Conservation (phyloP, 2,329 filamentous ascomycete species). For the Neonectria sp. region DNA sequence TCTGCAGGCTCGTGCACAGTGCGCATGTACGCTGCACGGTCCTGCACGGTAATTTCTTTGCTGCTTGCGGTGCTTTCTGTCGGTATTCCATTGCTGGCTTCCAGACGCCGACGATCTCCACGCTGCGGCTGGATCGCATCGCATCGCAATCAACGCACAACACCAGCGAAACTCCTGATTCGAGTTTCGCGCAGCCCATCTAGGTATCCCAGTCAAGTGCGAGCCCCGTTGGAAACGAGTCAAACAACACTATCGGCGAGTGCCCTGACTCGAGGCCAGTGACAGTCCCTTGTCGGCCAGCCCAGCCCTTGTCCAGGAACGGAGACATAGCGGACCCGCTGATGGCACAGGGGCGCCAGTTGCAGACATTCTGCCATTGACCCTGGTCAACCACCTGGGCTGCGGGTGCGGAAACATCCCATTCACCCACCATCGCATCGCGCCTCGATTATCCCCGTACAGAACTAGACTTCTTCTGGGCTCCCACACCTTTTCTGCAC, state of each 20-base stretch:
- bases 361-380: slow-evolving; percentile 34
- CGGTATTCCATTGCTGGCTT: neutral
- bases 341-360: slow-evolving; percentile 35
- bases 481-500: slow-evolving; percentile 22
- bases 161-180: slow-evolving; percentile 43
- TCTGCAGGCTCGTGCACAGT: neutral
- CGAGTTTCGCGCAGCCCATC: slow-evolving; percentile 25
- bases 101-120: slow-evolving; percentile 1
- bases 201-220: slow-evolving; percentile 34
- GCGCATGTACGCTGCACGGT: neutral
- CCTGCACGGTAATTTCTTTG: neutral
- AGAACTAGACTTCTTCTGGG: slow-evolving; percentile 37
- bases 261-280: slow-evolving; percentile 46
- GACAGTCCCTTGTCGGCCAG: slow-evolving; percentile 14
- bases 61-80: neutral
- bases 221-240: slow-evolving; percentile 34
- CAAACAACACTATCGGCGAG: slow-evolving; percentile 32
- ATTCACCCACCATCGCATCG: slow-evolving; percentile 33
- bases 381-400: slow-evolving; percentile 3
- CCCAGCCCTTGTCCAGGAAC: slow-evolving; percentile 45
- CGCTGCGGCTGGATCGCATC: slow-evolving; percentile 26
- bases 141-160: slow-evolving; percentile 41
- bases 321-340: slow-evolving; percentile 42
- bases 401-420: slow-evolving; percentile 43
- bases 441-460: slow-evolving; percentile 35